phyloP scores from a whole-genome alignment of 1,284 basidiomycete genomes.

The Dichomitus squalens region DNA sequence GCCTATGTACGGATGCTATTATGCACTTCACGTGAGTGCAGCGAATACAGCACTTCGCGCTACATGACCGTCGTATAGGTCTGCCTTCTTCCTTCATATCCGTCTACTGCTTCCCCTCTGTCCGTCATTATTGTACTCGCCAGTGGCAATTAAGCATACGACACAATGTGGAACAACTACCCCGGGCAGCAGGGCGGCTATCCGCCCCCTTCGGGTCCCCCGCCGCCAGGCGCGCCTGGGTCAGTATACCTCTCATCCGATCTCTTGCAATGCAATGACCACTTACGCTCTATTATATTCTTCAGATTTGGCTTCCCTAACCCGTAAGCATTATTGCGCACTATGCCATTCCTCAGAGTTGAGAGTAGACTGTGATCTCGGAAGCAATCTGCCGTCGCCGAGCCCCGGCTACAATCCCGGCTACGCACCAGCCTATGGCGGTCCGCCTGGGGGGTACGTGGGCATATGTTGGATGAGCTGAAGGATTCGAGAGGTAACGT shows the following conservation, averaged over 20 bases:
- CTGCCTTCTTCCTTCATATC: conserved; percentile 8
- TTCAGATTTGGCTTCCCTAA: conserved; percentile 12
- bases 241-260: not conserved
- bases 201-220: conserved; percentile 38
- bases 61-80: not conserved
- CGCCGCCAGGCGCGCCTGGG: conserved; percentile 30
- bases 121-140: not conserved
- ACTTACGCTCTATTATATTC: not conserved
- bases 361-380: not conserved
- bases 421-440: conserved; percentile 28
- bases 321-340: conserved; percentile 2
- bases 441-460: conserved; percentile 29
- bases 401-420: conserved; percentile 24
- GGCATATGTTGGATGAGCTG: not conserved
- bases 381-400: conserved; percentile 15
- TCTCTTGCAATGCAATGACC: not conserved
- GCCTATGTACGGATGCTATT: too few relatives aligned
- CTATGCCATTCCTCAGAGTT: not conserved
- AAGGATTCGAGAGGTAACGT: not conserved
- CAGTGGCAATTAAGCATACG: too few relatives aligned
- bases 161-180: conserved; percentile 22
- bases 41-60: not conserved
- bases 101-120: not conserved
- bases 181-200: conserved; percentile 30
- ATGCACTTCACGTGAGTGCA: conserved; percentile 11